Percentiles rank a stretch among this genome's conserved stretches.
phyloP scores from a whole-genome alignment of 352 stramenopile species.

The Phytophthora pinifolia region DNA sequence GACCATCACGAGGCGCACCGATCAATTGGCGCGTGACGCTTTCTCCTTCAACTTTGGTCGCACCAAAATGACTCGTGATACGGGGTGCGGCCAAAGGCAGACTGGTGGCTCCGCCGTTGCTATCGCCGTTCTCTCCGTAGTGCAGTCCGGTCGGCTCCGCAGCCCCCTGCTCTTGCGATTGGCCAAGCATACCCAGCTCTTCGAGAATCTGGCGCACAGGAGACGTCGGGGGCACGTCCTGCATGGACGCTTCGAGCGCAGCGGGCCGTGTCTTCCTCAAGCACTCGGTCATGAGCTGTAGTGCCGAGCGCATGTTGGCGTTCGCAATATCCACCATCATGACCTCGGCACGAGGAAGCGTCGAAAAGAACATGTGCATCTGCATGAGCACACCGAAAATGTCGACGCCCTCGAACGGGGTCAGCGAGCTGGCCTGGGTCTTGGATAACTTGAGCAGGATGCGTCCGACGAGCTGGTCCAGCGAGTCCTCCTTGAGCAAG shows the following conservation, averaged over 20 bases:
- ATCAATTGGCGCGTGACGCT: slow-evolving; percentile 61
- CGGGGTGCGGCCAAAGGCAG: slow-evolving; percentile 14
- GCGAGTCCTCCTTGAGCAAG: slow-evolving; percentile 71
- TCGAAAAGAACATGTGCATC: slow-evolving; percentile 87
- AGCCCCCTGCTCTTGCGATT: slow-evolving; percentile 25
- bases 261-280: slow-evolving; percentile 50
- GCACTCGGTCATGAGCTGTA: slow-evolving; percentile 68
- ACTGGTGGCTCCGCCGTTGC: slow-evolving; percentile 14
- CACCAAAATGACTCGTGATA: slow-evolving; percentile 23
- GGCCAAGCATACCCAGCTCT: slow-evolving; percentile 31
- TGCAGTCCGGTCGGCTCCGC: slow-evolving; percentile 19
- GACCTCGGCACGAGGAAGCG: slow-evolving; percentile 56
- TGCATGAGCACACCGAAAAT: slow-evolving; percentile 85
- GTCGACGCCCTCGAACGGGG: slow-evolving; percentile 78
- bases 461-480: slow-evolving; percentile 77
- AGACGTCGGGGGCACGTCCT: slow-evolving; percentile 59
- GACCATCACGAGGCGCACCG: slow-evolving; percentile 11
- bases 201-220: slow-evolving; percentile 50
- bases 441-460: slow-evolving; percentile 69
- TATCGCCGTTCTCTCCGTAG: slow-evolving; percentile 21
- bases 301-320: slow-evolving; percentile 70
- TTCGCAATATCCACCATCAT: slow-evolving; percentile 76
- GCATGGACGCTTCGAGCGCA: slow-evolving; percentile 59
- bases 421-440: slow-evolving; percentile 53
- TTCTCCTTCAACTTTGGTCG: slow-evolving; percentile 18